phyloP scores from a whole-genome alignment of 2,329 filamentous ascomycete genomes.

The Fusarium caatingaense region DNA sequence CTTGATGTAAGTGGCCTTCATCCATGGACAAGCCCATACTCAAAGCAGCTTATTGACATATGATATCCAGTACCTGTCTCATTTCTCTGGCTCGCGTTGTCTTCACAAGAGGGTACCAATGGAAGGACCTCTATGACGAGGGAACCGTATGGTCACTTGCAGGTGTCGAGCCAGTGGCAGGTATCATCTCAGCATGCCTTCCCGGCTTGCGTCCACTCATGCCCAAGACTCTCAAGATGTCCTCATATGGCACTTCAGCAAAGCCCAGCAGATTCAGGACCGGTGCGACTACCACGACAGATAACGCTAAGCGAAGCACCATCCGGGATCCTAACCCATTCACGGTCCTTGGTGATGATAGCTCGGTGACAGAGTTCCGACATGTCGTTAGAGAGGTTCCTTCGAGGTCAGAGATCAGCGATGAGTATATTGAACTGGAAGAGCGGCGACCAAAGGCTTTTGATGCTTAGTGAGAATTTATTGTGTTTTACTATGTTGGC shows the following conservation, averaged over 20 bases:
- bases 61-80: background rate
- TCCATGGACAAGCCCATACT: too few species aligned
- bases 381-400: slow-evolving; percentile 6
- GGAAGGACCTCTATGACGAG: slow-evolving; percentile 15
- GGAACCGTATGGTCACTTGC: slow-evolving; percentile 7
- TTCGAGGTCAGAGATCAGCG: slow-evolving; percentile 6
- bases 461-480: background rate
- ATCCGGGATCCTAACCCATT: slow-evolving; percentile 11
- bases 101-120: slow-evolving; percentile 11
- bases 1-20: background rate
- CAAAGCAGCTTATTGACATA: background rate
- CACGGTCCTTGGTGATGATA: slow-evolving; percentile 5
- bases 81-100: background rate
- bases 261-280: slow-evolving; percentile 15
- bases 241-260: slow-evolving; percentile 1
- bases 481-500: too few species aligned
- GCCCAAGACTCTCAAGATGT: slow-evolving; percentile 20
- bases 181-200: slow-evolving; percentile 6
- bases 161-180: slow-evolving; percentile 14
- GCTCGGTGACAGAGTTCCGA: slow-evolving; percentile 12
- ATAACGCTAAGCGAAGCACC: background rate
- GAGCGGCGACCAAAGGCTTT: slow-evolving; percentile 11
- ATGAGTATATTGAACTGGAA: slow-evolving; percentile 14
- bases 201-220: slow-evolving; percentile 9
- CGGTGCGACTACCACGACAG: background rate